Percentiles rank a stretch among this genome's conserved stretches.
Evolutionary conservation across 441 rosid genomes (phyloP).

Genomic region (Euphorbia schlechtendalii): DNA sequence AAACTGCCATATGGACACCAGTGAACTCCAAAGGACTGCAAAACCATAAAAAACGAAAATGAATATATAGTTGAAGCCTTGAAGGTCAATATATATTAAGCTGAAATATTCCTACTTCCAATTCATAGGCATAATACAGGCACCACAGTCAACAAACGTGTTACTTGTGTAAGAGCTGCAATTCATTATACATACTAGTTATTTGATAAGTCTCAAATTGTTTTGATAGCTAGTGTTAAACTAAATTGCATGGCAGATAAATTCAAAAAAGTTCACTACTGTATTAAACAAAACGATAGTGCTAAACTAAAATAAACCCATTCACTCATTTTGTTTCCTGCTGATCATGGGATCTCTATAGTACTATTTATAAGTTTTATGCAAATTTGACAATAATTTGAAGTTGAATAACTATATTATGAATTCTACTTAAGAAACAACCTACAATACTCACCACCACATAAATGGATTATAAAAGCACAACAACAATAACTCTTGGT

Average conservation of each 20-base stretch:
- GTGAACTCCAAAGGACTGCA: constrained; percentile 90
- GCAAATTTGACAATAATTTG: too few relatives aligned
- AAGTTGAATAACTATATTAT: too few relatives aligned
- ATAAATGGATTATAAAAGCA: not conserved
- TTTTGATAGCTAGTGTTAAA: too few relatives aligned
- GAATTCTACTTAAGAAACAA: not conserved
- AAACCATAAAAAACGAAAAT: constrained; percentile 16
- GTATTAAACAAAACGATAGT: not conserved
- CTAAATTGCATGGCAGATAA: too few relatives aligned
- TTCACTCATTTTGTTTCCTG: too few relatives aligned
- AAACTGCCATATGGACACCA: constrained; percentile 90
- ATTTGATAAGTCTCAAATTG: too few relatives aligned
- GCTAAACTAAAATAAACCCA: not conserved
- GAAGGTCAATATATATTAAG: constrained; percentile 5
- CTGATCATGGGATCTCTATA: not conserved
- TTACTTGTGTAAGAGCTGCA: too few relatives aligned
- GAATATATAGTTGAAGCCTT: too few relatives aligned
- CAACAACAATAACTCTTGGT: not conserved
- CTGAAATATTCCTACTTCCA: not conserved
- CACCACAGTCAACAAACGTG: too few relatives aligned
- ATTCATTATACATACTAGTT: too few relatives aligned
- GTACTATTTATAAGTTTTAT: not conserved
- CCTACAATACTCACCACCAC: not conserved
- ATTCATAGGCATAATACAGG: not conserved
- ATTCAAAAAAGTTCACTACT: not conserved